phyloP scores from a whole-genome alignment of 345 rosid genomes.

The Melaleuca quinquenervia region DNA sequence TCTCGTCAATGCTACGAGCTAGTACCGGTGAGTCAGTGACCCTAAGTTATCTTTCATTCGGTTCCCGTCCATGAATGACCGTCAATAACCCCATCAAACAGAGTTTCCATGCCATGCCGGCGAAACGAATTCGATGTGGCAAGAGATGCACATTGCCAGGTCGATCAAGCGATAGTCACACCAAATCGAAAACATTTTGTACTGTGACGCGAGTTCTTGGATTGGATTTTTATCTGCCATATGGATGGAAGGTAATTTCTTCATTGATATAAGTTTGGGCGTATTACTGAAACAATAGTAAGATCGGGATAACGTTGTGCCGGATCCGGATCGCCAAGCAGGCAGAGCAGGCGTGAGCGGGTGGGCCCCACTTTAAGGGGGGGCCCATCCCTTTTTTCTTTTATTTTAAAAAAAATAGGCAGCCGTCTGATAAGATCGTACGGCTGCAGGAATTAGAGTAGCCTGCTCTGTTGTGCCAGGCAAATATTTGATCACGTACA shows the following conservation, averaged over 20 bases:
- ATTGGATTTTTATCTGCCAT: neutral
- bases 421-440: too few relatives aligned
- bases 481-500: too few relatives aligned
- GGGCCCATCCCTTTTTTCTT: too few relatives aligned
- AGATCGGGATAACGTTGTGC: accelerated
- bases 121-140: neutral
- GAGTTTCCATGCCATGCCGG: neutral
- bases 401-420: too few relatives aligned
- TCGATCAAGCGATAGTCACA: accelerated
- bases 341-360: too few relatives aligned
- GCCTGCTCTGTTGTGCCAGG: neutral
- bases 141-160: accelerated
- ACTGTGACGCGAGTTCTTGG: accelerated
- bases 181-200: neutral
- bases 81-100: accelerated
- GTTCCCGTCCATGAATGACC: neutral
- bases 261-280: neutral
- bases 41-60: neutral
- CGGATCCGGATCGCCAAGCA: too few relatives aligned
- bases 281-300: neutral
- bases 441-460: too few relatives aligned
- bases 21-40: accelerated
- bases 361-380: too few relatives aligned
- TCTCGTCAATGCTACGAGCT: neutral
- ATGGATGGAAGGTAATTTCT: neutral